Base-by-base conservation (phyloP, 495 filamentous ascomycete genomes). In the Podospora appendiculata region DNA sequence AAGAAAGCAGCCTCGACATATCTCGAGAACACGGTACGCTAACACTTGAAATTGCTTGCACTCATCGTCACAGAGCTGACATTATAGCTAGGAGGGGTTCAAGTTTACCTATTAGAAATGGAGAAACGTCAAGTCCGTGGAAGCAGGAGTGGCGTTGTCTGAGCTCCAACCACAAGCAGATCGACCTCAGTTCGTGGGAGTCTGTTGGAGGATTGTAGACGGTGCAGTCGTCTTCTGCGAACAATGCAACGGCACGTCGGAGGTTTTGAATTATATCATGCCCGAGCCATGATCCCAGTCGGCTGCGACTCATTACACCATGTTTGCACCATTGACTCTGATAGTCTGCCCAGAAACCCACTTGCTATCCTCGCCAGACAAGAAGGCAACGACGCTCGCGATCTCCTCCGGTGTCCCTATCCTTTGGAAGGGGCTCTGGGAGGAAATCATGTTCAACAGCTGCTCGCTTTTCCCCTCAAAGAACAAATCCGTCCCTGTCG, bases 291-390 rank as follows among this genome's bases (percentile, higher is more conserved):
- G 25, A 25, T 25, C 25, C 25, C 25, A 25, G 25, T 5, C 25
- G 25, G 25, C 5, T 25, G 25, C 25, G 8, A 40, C 3, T 40
- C 2, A 40, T 48, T 56, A 69, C 41, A 67, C 66, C 63, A 65
- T 64, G 3, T 47, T 71, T 6, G 79, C 81, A 6, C 83, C 82
- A 72, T 87, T 86, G 8, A 76, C 77, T 50, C 73, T 67, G n/a
- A 85, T 25, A 16, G 79, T 60, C 67, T 88, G 83, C n/a, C 86
- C 85, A 25, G 76, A 78, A 33, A 88, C 72, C 84, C 84, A 89
- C 5, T 64, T 65, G 38, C 75, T 73, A 18, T 72, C 72, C 45
- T 68, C 65, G 4, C 76, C 61, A 25, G 65, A 65, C 57, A 88
- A 58, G 47, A 83, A 86, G 1, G 58, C 70, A 40, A 86, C 68